Conservation (phyloP, 169 alveolate species). For the Cryptosporidium felis region DNA sequence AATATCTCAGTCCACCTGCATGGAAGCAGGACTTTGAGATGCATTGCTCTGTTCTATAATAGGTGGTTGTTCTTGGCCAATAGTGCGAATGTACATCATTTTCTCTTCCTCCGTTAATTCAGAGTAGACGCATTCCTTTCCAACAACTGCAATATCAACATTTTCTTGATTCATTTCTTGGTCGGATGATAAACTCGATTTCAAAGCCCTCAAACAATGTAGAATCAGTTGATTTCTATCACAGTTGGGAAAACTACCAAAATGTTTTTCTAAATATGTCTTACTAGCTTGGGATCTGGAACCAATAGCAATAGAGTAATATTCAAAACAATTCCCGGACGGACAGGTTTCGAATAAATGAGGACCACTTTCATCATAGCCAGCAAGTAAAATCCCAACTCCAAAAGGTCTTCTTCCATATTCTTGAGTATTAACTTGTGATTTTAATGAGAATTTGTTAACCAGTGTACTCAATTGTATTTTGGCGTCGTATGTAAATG, state of each 20-base stretch:
- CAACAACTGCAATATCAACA: constrained; percentile 87
- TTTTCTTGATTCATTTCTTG: constrained; percentile 87
- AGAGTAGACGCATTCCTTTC: constrained; percentile 73
- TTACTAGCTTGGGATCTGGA: constrained; percentile 96
- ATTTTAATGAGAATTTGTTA: constrained; percentile 87
- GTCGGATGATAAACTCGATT: constrained; percentile 88
- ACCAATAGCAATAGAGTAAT: constrained; percentile 95
- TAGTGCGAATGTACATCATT: constrained; percentile 15
- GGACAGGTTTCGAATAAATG: constrained; percentile 95
- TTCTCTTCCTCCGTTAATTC: constrained; percentile 20
- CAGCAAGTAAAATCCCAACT: constrained; percentile 95
- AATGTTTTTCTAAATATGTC: constrained; percentile 95
- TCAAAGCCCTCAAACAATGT: constrained; percentile 91
- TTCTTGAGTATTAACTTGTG: constrained; percentile 93
- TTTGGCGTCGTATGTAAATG: constrained; percentile 91
- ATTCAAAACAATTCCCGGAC: constrained; percentile 95
- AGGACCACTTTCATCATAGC: constrained; percentile 89
- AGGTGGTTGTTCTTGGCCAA: constrained; percentile 44
- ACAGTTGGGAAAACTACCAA: constrained; percentile 82
- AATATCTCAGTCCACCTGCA: constrained; percentile 33
- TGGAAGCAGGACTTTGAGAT: neutral
- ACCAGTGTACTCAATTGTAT: constrained; percentile 92
- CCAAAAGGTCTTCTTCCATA: constrained; percentile 98
- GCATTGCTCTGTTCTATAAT: constrained; percentile 6
- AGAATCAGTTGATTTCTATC: constrained; percentile 81